phyloP scores from a whole-genome alignment of 2,329 filamentous ascomycete species.

The Didymella pomorum region DNA sequence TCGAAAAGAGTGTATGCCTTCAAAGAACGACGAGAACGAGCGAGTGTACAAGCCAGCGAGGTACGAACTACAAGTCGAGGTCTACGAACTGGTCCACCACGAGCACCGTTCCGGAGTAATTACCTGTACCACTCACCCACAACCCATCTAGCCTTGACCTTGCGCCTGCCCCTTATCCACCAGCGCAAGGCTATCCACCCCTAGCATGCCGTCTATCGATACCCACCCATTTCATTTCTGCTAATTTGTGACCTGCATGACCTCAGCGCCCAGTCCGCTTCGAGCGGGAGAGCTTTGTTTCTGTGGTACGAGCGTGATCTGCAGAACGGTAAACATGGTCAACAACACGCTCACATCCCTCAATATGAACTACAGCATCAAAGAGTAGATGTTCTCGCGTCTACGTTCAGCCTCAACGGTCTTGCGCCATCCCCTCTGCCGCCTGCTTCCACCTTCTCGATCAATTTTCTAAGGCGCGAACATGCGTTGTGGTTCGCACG shows the following conservation, averaged over 20 bases:
- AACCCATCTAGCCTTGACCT: neutral
- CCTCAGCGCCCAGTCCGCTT: constrained; percentile 37
- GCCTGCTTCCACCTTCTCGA: no score
- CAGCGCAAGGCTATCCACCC: constrained; percentile 11
- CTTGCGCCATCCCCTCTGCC: neutral
- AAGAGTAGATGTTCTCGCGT: no score
- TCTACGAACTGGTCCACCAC: constrained; percentile 4
- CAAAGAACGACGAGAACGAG: constrained; percentile 19
- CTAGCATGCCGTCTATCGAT: constrained; percentile 43
- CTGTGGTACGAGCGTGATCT: constrained; percentile 1
- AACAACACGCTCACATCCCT: neutral
- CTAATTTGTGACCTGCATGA: constrained; percentile 47
- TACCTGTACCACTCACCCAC: constrained; percentile 29
- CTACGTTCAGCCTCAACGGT: neutral
- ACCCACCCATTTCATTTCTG: constrained; percentile 45
- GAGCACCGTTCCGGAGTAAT: constrained; percentile 27
- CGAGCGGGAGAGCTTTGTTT: constrained; percentile 21
- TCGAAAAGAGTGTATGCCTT: constrained; percentile 34
- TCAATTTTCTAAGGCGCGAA: no score
- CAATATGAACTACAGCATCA: no score
- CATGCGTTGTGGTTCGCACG: constrained; percentile 8
- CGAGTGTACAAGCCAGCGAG: constrained; percentile 3
- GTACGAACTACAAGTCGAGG: no score
- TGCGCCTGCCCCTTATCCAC: constrained; percentile 1
- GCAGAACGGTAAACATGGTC: neutral